A percentile compares a stretch with the other conserved stretches of the same genome.
Evolutionary conservation across 140 eudicot genomes (phyloP).

Genomic region (Ambrosia hybrid): DNA sequence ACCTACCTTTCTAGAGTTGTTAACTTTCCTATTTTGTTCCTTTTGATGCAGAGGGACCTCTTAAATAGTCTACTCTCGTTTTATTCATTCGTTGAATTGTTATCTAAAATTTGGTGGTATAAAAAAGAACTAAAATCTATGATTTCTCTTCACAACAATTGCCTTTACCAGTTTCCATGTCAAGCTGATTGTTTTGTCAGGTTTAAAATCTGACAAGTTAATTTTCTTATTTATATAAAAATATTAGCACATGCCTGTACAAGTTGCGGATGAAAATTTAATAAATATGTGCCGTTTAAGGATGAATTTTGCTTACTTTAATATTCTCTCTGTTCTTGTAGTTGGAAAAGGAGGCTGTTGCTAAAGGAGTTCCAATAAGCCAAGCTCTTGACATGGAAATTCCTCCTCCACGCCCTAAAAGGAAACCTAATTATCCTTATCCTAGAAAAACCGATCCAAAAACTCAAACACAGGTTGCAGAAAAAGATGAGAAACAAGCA

Average conservation of each 20-base stretch:
- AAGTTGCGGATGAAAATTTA: neutral
- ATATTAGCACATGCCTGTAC: constrained; percentile 1
- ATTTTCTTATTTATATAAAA: constrained; percentile 1
- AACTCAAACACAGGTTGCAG: constrained; percentile 40
- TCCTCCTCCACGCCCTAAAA: constrained; percentile 99
- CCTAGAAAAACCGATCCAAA: constrained; percentile 66
- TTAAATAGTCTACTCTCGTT: too few relatives aligned
- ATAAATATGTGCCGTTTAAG: neutral
- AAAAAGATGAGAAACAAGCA: constrained; percentile 46
- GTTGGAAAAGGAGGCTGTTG: constrained; percentile 96
- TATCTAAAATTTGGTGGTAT: too few relatives aligned
- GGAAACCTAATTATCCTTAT: constrained; percentile 94
- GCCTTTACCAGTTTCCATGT: too few relatives aligned
- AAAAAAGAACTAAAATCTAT: too few relatives aligned
- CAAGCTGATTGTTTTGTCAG: too few relatives aligned
- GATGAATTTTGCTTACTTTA: neutral
- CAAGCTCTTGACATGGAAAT: constrained; percentile 90
- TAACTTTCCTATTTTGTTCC: too few relatives aligned
- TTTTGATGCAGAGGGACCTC: too few relatives aligned
- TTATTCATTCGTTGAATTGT: too few relatives aligned
- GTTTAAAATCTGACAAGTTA: too few relatives aligned
- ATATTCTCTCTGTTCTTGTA: constrained; percentile 20
- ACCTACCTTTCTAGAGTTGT: too few relatives aligned
- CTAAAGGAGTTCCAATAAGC: constrained; percentile 69
- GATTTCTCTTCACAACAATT: too few relatives aligned